Evolutionary conservation across 495 filamentous ascomycete genomes (phyloP), one percentile per base, ranked within the genome.

Genomic region (Penicillium lagena): DNA sequence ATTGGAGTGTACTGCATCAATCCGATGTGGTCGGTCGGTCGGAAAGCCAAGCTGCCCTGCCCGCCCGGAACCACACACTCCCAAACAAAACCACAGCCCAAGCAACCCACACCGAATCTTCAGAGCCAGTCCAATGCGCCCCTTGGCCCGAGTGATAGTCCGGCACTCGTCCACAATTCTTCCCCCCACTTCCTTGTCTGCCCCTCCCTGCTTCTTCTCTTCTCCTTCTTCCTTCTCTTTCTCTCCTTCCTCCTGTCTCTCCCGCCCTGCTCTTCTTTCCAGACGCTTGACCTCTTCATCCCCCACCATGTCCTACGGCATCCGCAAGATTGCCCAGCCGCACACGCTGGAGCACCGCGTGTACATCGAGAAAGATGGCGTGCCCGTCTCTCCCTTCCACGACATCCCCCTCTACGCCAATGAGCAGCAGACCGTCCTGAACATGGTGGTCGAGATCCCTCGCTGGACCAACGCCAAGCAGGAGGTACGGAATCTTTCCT

Each of bases 381-480:
- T 86, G 28, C 87, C 87, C 42, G 62, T 96, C 62, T 96, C 90
- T 43, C 85, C 90, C 51, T 99, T 96, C 82, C 94, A 99, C 80
- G 94, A 99, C 58, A 87, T 99, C 46, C 94, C 94, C 34, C 85
- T 99, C 58, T 97, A 87, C 56, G 93, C 94, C 79, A 95, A 99
- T 64, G 71, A 83, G 63, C 82, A 94, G 74, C 78, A 95, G 77
- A 94, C 83, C 55, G 68, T 99, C 59, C 78, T 97, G 58, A 99
- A 99, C 81, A 99, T 99, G 94, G 71, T 99, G 40, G 94, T 97
- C 49, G 94, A 97, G 82, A 96, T 97, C 59, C 94, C 94, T 36
- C 81, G 94, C 71, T 99, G 94, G 94, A 96, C 90, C 66, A 99
- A 99, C 74, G 94, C 85, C 55, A 99, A 99, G 83, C 83, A 90